These are phyloP conservation scores for Zoysia matrella DNA, from an alignment of 202 grass and related monocot genomes.

Conservation along the genomic window DNA sequence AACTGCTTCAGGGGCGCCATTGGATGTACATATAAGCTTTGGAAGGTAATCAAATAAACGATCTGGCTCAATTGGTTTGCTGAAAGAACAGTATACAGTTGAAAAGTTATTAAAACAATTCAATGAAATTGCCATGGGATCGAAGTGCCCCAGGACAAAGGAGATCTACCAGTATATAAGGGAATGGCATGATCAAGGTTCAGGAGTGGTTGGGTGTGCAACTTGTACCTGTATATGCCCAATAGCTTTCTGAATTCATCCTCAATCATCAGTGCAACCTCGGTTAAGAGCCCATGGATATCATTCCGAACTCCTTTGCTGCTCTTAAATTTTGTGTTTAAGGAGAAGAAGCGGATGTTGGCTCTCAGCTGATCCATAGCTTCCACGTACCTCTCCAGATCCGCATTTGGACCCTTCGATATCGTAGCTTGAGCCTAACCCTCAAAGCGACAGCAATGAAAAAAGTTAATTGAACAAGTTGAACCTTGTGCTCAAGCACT, in stretches of 20 bases:
- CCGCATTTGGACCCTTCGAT: conserved; percentile 65
- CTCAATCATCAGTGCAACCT: conserved; percentile 60
- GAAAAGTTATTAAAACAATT: conserved; percentile 20
- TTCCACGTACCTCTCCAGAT: conserved; percentile 68
- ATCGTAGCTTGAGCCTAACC: conserved; percentile 72
- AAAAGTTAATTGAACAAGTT: background rate
- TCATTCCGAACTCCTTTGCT: conserved; percentile 56
- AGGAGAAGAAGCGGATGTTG: conserved; percentile 56
- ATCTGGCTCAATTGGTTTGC: conserved; percentile 76
- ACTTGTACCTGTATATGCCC: conserved; percentile 62
- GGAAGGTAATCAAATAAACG: conserved; percentile 55
- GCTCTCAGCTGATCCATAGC: conserved; percentile 70
- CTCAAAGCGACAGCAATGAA: background rate
- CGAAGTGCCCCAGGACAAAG: background rate
- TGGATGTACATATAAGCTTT: conserved; percentile 42
- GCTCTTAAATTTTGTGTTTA: conserved; percentile 55
- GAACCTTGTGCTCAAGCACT: background rate
- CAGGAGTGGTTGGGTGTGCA: background rate
- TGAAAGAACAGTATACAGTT: conserved; percentile 57
- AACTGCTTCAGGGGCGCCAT: background rate
- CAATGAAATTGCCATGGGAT: background rate
- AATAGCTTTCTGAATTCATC: conserved; percentile 72
- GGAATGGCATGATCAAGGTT: conserved; percentile 10
- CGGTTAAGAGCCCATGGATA: conserved; percentile 56
- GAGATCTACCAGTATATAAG: conserved; percentile 20